Evolutionary conservation across 768 basidiomycete genomes (phyloP), one percentile per base, ranked within the genome.

Genomic region (Scleroderma bovista): DNA sequence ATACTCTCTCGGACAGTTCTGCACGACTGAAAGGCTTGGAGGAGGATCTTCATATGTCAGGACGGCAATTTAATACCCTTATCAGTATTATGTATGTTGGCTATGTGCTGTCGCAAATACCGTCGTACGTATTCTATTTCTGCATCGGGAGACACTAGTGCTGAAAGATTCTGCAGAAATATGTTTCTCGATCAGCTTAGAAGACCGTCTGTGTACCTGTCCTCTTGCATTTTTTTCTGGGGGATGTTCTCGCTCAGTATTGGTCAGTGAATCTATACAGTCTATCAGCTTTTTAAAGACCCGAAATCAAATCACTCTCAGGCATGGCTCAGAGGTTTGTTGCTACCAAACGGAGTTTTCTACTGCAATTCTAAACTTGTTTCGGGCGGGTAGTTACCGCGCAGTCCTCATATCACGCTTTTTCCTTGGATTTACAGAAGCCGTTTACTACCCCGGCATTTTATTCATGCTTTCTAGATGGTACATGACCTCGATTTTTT

Each of bases 361-460:
- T 13, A 6, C 22, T 37, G n/a, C 1, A 24, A 40, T 8, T 6
- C n/a, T 12, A 36, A n/a, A 36, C 34, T 36, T 57, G 57, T 37
- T 31, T 24, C 8, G 24, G 31, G 3, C 19, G 16, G 37, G 40
- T 54, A 80, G 78, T 63, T 91, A 80, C 55, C 62, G 70, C 23
- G 77, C 78, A 19, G 82, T 75, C 2, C 73, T 86, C 13, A 66
- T 76, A 19, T 80, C 81, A 0, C 76, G 88, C 19, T 88, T 89
- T 68, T 77, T 85, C 62, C 74, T 89, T n/a, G 88, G 88, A 24
- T 82, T 83, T 55, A 72, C 78, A 23, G 79, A 52, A 64, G 81
- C 80, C 13, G 79, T 79, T 1, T 84, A 83, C 65, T 81, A 80
- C 60, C 83, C 83, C 44, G 83, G 80, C 22, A 75, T 80, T 31